Percentiles rank a stretch among this genome's conserved stretches.
phyloP scores from a whole-genome alignment of 1,139 yeast species.

The Geotrichum europaeum region DNA sequence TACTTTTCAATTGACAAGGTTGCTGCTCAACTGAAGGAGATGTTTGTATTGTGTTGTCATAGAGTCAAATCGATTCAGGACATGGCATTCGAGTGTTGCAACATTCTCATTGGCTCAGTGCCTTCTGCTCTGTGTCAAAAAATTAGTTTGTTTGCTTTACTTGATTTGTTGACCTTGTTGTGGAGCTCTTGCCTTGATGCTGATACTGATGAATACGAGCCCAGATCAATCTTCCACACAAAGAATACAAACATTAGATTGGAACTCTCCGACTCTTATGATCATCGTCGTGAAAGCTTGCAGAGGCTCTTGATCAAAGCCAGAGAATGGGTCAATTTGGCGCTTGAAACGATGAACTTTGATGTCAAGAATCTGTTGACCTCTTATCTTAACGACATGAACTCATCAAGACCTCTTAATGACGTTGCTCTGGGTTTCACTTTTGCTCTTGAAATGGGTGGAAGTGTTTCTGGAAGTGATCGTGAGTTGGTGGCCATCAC shows the following conservation, averaged over 20 bases:
- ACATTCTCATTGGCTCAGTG: conserved; percentile 55
- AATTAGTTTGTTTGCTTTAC: conserved; percentile 63
- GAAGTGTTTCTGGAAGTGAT: conserved; percentile 59
- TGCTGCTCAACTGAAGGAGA: conserved; percentile 63
- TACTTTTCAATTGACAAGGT: conserved; percentile 47
- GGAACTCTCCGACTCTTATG: conserved; percentile 69
- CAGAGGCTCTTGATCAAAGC: conserved; percentile 55
- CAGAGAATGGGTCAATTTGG: conserved; percentile 55
- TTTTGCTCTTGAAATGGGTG: conserved; percentile 87
- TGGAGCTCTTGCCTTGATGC: conserved; percentile 81
- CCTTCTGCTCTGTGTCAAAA: conserved; percentile 81
- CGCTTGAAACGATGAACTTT: conserved; percentile 52
- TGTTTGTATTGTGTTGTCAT: conserved; percentile 71
- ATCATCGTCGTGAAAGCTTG: conserved; percentile 69
- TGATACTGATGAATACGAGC: conserved; percentile 81
- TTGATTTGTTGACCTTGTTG: conserved; percentile 72
- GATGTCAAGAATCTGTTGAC: conserved; percentile 77
- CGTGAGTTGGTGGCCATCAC: conserved; percentile 30
- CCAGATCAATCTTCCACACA: conserved; percentile 65
- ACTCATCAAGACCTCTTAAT: conserved; percentile 31
- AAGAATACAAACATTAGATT: conserved; percentile 49
- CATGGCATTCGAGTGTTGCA: conserved; percentile 76
- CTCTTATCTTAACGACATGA: conserved; percentile 54
- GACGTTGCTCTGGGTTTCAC: conserved; percentile 71
- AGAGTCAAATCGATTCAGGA: conserved; percentile 69